phyloP scores from a whole-genome alignment of 495 filamentous ascomycete genomes.

The Talaromyces nanjingensis region DNA sequence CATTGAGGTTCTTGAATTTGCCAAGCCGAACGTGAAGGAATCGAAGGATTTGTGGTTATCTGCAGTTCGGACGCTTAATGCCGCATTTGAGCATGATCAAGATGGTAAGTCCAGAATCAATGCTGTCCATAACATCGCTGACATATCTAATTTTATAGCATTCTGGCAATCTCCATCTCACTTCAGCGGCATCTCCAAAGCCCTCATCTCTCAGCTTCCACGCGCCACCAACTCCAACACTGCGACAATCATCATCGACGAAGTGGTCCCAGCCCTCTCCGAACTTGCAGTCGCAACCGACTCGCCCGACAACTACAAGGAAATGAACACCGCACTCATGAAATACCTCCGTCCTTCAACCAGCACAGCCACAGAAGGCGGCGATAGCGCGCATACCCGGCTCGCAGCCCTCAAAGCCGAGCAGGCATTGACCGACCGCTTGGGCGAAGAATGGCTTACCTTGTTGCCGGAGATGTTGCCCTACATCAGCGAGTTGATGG shows the following conservation, averaged over 20 bases:
- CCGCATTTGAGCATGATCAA: constrained; percentile 75
- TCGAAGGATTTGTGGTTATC: constrained; percentile 52
- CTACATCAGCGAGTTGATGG: constrained; percentile 85
- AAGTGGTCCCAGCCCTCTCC: constrained; percentile 53
- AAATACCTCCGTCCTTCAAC: constrained; percentile 66
- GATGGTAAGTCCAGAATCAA: constrained; percentile 54
- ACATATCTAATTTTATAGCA: constrained; percentile 31
- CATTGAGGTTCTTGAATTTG: constrained; percentile 51
- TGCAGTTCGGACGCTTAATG: constrained; percentile 60
- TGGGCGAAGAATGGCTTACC: constrained; percentile 89
- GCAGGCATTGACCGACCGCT: constrained; percentile 62
- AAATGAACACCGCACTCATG: constrained; percentile 69
- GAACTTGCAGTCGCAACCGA: constrained; percentile 71
- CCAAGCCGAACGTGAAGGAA: constrained; percentile 40
- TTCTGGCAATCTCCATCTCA: constrained; percentile 91
- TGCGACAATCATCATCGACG: constrained; percentile 33
- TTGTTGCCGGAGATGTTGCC: constrained; percentile 91
- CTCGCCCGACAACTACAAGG: constrained; percentile 81
- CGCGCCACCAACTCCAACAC: constrained; percentile 40
- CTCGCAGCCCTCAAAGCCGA: constrained; percentile 74
- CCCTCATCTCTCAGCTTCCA: constrained; percentile 62
- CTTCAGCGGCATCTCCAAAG: constrained; percentile 60
- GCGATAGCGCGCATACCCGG: constrained; percentile 44
- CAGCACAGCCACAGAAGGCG: constrained; percentile 43
- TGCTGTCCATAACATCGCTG: no score